Base-by-base conservation (phyloP, 371 early-diverging fungal genomes). In the Funneliformis caledonium region DNA sequence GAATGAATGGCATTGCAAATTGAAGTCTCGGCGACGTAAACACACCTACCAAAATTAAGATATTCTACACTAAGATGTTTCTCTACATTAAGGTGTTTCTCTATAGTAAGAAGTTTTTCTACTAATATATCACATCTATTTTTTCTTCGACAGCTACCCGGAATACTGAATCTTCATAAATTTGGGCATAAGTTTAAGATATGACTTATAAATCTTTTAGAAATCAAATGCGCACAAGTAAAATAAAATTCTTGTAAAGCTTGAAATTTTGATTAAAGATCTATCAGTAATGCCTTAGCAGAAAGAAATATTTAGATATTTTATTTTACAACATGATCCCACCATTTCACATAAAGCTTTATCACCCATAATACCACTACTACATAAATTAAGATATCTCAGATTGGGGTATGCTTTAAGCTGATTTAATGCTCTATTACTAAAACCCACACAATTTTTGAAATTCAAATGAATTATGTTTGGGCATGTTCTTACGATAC, bases 311-410 rank as follows among this genome's bases (percentile, higher is more conserved):
- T 65, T 65, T 65, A 65, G 70, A 70, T 74, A 42, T 74, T 74
- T 60, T 74, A 74, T 56, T 74, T 74, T 74, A 56, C 0, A 1
- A 37, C 45, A 72, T 72, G 73, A 72, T 72, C 2, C 56, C 56
- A 47, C 74, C n/a, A 74, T 50, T 74, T 31, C 31, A 74, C 59
- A 60, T 74, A 74, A 60, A 12, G 52, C 73, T 76, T 76, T 76
- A 76, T 76, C 64, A n/a, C 62, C 14, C 45, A 76, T 76, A 61
- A 42, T 42, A 61, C 45, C 14, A 61, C 31, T 31, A 22, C 50
- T 1, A 48, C 73, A 72, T 31, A 72, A 50, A 72, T 72, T 72
- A 31, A 72, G 73, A 72, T 72, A 72, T 72, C 52, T 72, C 37
- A 72, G 33, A 72, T 72, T 72, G 42, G 59, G 52, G 52, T 68